Evolutionary conservation across 192 early-diverging fungal genomes (phyloP).

Genomic region (Entomortierella parvispora): DNA sequence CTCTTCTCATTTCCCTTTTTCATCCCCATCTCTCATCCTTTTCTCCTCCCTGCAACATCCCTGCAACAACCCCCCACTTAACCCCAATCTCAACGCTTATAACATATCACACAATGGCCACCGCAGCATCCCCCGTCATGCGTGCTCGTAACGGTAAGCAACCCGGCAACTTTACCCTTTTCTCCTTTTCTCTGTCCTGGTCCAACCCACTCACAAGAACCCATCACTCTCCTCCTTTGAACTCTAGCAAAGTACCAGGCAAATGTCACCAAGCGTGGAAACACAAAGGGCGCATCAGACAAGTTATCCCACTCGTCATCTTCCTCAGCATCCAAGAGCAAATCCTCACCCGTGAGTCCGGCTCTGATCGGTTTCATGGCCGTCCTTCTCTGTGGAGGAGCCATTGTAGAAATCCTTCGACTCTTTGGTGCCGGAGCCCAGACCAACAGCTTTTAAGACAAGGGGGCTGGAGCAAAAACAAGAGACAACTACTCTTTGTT

Average conservation of each 20-base stretch:
- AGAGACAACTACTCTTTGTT: not conserved
- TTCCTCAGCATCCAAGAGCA: too few relatives aligned
- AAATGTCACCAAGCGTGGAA: constrained; percentile 43
- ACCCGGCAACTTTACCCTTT: not conserved
- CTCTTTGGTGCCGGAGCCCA: constrained; percentile 27
- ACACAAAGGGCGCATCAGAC: constrained; percentile 7
- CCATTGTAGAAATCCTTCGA: constrained; percentile 34
- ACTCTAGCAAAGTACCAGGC: constrained; percentile 41
- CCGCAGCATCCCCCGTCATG: constrained; percentile 30
- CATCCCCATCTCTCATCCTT: not conserved
- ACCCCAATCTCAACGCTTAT: not conserved
- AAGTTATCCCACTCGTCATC: too few relatives aligned
- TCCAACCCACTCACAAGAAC: not conserved
- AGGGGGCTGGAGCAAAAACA: not conserved
- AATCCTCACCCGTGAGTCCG: constrained; percentile 10
- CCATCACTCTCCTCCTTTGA: not conserved
- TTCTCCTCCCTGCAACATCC: not conserved
- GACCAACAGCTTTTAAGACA: not conserved
- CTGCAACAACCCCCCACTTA: not conserved
- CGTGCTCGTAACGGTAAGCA: constrained; percentile 42
- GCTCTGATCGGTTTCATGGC: constrained; percentile 24
- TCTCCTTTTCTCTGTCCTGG: not conserved
- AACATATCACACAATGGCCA: constrained; percentile 21
- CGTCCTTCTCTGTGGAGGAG: constrained; percentile 31
- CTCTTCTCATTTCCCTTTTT: not conserved